Base-by-base conservation (phyloP, 345 rosid genomes). In the Sisymbrium altissimum region DNA sequence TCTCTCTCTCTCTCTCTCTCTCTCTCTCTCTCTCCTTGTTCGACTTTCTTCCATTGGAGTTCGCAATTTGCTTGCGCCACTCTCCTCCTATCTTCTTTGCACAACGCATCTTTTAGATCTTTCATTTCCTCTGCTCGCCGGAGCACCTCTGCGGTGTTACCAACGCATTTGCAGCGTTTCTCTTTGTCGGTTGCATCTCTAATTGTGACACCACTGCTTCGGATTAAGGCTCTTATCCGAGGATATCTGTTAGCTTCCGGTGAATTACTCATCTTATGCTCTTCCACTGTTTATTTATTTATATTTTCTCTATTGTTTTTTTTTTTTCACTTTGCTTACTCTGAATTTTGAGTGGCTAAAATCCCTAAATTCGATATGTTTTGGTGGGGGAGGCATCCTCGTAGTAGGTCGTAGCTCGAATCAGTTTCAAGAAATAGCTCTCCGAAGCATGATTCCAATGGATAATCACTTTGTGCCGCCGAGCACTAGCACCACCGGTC, bases 401-500 rank as follows among this genome's bases (percentile, higher is more conserved):
- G 14, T 29, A 32, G 35, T 7, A 36, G 3, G 29, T 9, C 10
- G 21, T 7, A n/a, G n/a, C n/a, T n/a, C n/a, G n/a, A n/a, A n/a
- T n/a, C n/a, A n/a, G n/a, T n/a, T n/a, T n/a, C 25, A 23, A 23
- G 25, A 3, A 23, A 23, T 1, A 33, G 74, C 65, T 76, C 25
- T 35, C 38, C 38, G 10, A 7, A 30, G 17, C 11, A 57, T 64
- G 76, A 64, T 55, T 76, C 75, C 80, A 36, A 57, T 77, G 72
- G 72, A 77, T 36, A 60, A 57, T 5, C 61, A 71, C 76, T 64
- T 46, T 21, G 23, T 55, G 2, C 57, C 77, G 9, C 57, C 77
- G 12, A 71, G 55, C 19, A 19, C 57, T 50, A 77, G 77, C 80
- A 71, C 77, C 62, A 10, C 68, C 33, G 50, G 72, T 58, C 18